Conservation (phyloP, 768 basidiomycete genomes). For the Gymnopilus junonius region DNA sequence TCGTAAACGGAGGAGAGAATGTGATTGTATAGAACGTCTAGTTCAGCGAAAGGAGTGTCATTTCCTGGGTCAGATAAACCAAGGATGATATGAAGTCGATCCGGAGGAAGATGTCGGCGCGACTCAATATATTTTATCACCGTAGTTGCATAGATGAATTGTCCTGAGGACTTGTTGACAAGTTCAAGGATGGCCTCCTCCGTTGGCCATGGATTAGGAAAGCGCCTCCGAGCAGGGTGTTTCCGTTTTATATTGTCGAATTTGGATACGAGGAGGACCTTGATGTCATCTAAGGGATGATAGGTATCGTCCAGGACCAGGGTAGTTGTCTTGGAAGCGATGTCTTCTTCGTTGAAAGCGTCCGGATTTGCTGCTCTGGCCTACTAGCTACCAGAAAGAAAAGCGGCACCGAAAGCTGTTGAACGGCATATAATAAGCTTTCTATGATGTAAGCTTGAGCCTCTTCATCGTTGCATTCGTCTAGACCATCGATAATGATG, state of each 20-base stretch:
- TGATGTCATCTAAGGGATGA: conserved; percentile 13
- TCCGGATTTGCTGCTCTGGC: conserved; percentile 22
- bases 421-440: conserved; percentile 3
- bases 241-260: conserved; percentile 10
- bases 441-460: conserved; percentile 16
- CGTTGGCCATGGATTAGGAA: conserved; percentile 15
- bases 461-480: conserved; percentile 20
- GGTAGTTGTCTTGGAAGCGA: neutral
- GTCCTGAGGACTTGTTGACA: conserved; percentile 14
- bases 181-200: neutral
- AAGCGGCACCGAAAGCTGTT: conserved; percentile 5
- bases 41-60: conserved; percentile 19
- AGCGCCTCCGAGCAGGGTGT: conserved; percentile 7
- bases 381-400: conserved; percentile 25
- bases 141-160: conserved; percentile 22
- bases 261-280: conserved; percentile 12
- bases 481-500: conserved; percentile 28
- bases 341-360: conserved; percentile 12
- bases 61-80: neutral
- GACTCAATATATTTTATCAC: conserved; percentile 19
- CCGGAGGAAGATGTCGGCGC: conserved; percentile 4
- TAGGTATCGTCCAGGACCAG: conserved; percentile 14
- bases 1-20: conserved; percentile 15
- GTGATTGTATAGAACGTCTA: conserved; percentile 22
- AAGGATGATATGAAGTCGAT: conserved; percentile 6